Percentiles rank a stretch among this genome's conserved stretches.
Evolutionary conservation across 148 eudicot genomes (phyloP).

Genomic region (Nepenthes gracilis): DNA sequence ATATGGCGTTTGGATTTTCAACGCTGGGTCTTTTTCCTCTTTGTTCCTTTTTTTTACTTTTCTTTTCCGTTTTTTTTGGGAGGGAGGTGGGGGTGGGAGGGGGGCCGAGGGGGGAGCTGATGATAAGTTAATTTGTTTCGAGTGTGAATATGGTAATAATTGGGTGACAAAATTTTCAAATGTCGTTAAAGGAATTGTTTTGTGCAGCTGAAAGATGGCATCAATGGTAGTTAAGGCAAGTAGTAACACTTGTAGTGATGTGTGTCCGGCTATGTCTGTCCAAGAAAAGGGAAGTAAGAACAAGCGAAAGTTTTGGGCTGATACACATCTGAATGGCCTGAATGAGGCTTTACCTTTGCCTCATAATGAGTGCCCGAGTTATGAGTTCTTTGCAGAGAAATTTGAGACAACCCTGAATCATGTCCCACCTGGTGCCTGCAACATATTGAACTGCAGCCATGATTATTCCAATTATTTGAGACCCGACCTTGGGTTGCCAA

Average conservation of each 20-base stretch:
- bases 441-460: constrained; percentile 34
- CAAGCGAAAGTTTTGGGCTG: constrained; percentile 64
- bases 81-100: too few species aligned
- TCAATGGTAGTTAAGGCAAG: constrained; percentile 65
- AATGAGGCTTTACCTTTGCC: constrained; percentile 23
- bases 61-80: too few species aligned
- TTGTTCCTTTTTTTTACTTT: too few species aligned
- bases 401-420: constrained; percentile 25
- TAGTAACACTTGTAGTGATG: constrained; percentile 21
- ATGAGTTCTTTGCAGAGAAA: constrained; percentile 49
- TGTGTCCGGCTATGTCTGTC: constrained; percentile 22
- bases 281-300: constrained; percentile 64
- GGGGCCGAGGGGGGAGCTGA: too few species aligned
- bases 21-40: too few species aligned
- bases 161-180: neutral
- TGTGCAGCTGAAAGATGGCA: constrained; percentile 53
- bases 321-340: constrained; percentile 38
- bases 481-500: constrained; percentile 46
- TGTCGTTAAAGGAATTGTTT: neutral
- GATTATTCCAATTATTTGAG: constrained; percentile 32
- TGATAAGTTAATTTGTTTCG: too few species aligned
- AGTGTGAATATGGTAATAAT: too few species aligned
- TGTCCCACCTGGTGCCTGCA: constrained; percentile 28
- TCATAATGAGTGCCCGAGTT: constrained; percentile 28
- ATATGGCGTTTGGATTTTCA: neutral